phyloP scores from a whole-genome alignment of 495 filamentous ascomycete species.

The Haplographium delicatum region DNA sequence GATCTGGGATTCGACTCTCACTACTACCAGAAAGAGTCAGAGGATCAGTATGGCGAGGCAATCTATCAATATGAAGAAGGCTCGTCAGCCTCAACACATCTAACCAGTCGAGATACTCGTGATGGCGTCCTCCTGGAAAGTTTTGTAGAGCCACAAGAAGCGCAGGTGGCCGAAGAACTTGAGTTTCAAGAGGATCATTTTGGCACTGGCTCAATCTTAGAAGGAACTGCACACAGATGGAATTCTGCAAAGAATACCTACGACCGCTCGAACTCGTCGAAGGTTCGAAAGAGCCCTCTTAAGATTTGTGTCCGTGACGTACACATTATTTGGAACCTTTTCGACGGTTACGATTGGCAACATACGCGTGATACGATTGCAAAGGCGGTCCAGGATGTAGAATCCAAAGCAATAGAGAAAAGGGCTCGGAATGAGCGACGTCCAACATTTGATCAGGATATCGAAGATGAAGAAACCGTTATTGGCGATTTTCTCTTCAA shows the following conservation, averaged over 20 bases:
- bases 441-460: conserved; percentile 41
- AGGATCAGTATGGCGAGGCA: conserved; percentile 25
- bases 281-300: conserved; percentile 64
- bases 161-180: conserved; percentile 38
- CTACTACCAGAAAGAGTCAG: conserved; percentile 19
- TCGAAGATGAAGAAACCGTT: conserved; percentile 68
- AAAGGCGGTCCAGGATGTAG: conserved; percentile 80
- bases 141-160: conserved; percentile 52
- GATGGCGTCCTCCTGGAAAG: conserved; percentile 59
- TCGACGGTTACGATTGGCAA: conserved; percentile 97
- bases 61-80: conserved; percentile 43
- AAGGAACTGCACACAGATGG: conserved; percentile 72
- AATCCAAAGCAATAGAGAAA: conserved; percentile 72
- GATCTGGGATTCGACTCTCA: conserved; percentile 25
- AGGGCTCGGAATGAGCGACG: conserved; percentile 38
- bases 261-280: conserved; percentile 55
- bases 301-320: conserved; percentile 76
- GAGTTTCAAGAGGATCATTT: conserved; percentile 81
- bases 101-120: conserved; percentile 37
- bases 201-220: conserved; percentile 50
- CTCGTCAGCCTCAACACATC: conserved; percentile 27
- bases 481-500: conserved; percentile 97
- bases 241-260: conserved; percentile 70
- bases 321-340: conserved; percentile 95
- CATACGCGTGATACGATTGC: conserved; percentile 79